A percentile compares a stretch with the other conserved stretches of the same genome.
These are phyloP conservation scores for Anisodus tanguticus DNA, from an alignment of 257 asterid genomes.

Conservation along the genomic window DNA sequence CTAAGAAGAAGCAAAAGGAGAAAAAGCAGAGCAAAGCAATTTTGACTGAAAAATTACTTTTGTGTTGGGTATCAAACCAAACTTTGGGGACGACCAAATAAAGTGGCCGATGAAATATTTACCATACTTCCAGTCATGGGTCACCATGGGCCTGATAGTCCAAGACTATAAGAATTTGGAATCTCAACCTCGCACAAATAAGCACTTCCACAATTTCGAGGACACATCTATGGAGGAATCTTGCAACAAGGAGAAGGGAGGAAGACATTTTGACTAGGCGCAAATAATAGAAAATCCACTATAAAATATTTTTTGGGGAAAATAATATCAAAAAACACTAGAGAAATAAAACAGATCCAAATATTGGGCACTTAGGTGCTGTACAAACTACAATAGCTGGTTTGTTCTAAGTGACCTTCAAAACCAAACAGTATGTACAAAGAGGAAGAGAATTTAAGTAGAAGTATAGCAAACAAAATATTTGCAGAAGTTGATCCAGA, in stretches of 20 bases:
- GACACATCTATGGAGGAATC: not conserved
- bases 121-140: not conserved
- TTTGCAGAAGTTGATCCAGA: constrained; percentile 11
- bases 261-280: not conserved
- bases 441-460: not conserved
- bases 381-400: constrained; percentile 21
- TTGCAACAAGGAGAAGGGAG: not conserved
- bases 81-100: too few species aligned
- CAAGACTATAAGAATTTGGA: not conserved
- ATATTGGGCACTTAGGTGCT: constrained; percentile 23
- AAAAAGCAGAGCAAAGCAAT: too few species aligned
- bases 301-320: not conserved
- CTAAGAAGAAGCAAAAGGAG: too few species aligned
- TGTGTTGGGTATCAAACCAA: too few species aligned
- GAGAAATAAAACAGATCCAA: constrained; percentile 10
- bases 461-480: constrained; percentile 17
- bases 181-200: not conserved
- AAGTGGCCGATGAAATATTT: too few species aligned
- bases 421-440: constrained; percentile 28
- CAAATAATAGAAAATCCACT: not conserved
- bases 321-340: not conserved
- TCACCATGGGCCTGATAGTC: constrained; percentile 3
- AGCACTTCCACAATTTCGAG: not conserved
- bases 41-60: too few species aligned
- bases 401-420: constrained; percentile 4